Percentiles rank a stretch among this genome's conserved stretches.
These are phyloP conservation scores for Hymenoscyphus infarciens DNA, from an alignment of 2,329 filamentous ascomycete species.

Conservation along the genomic window DNA sequence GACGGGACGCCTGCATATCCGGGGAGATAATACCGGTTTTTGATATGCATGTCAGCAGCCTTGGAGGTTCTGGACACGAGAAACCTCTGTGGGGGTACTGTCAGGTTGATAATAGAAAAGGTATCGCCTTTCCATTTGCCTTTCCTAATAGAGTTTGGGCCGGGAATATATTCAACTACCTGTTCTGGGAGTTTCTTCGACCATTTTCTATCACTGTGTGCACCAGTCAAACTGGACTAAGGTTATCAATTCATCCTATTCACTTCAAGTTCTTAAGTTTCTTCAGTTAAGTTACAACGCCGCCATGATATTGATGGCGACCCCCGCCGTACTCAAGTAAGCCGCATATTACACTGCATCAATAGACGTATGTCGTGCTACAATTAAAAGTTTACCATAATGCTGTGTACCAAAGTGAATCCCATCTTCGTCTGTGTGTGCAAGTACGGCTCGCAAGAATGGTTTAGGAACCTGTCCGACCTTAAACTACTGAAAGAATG, in stretches of 20 bases:
- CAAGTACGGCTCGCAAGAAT: constrained; percentile 1
- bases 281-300: neutral
- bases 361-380: neutral
- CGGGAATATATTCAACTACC: neutral
- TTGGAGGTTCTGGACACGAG: neutral
- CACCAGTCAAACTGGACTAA: neutral
- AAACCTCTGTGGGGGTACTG: neutral
- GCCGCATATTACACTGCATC: constrained; percentile 2
- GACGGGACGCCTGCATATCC: neutral
- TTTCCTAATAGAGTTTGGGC: neutral
- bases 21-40: neutral
- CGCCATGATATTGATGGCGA: neutral
- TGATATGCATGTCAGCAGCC: neutral
- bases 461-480: neutral
- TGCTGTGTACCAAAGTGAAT: neutral
- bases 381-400: neutral
- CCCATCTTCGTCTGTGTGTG: neutral
- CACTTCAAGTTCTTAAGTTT: neutral
- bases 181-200: neutral
- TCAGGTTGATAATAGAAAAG: neutral
- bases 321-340: neutral
- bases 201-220: neutral
- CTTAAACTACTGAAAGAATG: neutral
- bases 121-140: neutral
- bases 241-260: neutral